A percentile compares a stretch with the other conserved stretches of the same genome.
phyloP scores from a whole-genome alignment of 371 early-diverging fungal species.

The Haplosporangium sp. region DNA sequence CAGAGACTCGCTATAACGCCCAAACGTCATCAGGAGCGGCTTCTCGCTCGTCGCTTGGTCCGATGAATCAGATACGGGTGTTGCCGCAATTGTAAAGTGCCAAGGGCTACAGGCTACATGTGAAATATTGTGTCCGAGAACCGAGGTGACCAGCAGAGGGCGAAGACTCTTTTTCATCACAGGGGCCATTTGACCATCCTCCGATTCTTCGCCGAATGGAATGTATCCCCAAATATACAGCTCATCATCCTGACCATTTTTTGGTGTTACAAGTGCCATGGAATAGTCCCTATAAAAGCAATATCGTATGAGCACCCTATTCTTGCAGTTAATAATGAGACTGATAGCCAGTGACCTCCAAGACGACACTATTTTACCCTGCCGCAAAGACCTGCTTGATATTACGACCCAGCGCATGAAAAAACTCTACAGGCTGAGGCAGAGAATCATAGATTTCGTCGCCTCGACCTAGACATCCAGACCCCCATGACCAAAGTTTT shows the following conservation, averaged over 20 bases:
- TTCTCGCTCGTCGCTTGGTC: constrained; percentile 7
- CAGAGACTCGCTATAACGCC: constrained; percentile 26
- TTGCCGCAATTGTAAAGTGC: constrained; percentile 52
- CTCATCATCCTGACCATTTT: constrained; percentile 47
- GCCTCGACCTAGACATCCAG: constrained; percentile 49
- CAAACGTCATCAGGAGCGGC: constrained; percentile 51
- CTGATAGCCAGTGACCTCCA: too few relatives aligned
- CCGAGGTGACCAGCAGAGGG: constrained; percentile 46
- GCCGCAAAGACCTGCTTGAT: constrained; percentile 50
- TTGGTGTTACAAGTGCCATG: constrained; percentile 41
- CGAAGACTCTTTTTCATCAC: constrained; percentile 50
- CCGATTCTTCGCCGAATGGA: constrained; percentile 47
- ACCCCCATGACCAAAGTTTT: constrained; percentile 56
- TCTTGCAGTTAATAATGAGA: too few relatives aligned
- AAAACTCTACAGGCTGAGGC: constrained; percentile 54
- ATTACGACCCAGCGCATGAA: constrained; percentile 45
- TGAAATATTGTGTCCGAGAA: constrained; percentile 47
- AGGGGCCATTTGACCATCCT: constrained; percentile 25
- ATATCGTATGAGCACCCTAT: too few relatives aligned
- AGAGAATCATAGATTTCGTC: constrained; percentile 53
- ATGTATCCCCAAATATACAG: constrained; percentile 54
- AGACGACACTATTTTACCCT: constrained; percentile 22
- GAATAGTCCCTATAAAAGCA: constrained; percentile 34
- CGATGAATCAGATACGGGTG: constrained; percentile 10
- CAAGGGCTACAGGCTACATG: constrained; percentile 55